Evolutionary conservation across 257 asterid genomes (phyloP), one percentile per base, ranked within the genome.

Genomic region (Nicotiana sylvestris): DNA sequence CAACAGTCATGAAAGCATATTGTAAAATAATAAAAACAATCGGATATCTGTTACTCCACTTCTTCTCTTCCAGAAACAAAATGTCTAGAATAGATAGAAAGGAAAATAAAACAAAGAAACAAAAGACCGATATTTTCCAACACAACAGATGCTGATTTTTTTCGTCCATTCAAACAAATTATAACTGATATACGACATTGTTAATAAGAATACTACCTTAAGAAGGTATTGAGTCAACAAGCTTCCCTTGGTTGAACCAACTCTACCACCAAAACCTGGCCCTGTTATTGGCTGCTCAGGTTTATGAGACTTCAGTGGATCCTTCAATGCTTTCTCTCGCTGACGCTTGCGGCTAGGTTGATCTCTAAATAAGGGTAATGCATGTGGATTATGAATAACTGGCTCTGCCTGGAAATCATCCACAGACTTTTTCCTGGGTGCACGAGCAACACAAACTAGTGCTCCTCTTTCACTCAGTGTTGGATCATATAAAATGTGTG

Each of bases 371-470:
- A 94, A 67, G 29, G 99, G 99, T n/a, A 96, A 88, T 0, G 99
- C 97, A 51, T 96, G 99, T 61, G 99, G 99, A 85, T 96, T 96
- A 90, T 96, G 99, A 86, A 96, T 96, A 76, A 94, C 95, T n/a
- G 97, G 98, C 65, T 91, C 88, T 83, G 95, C 89, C 88, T 84
- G 90, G 60, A 92, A 94, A 90, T 96, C 99, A 77, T 96, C 99
- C 9, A 96, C 90, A 21, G 98, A 93, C 80, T 89, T 91, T 87
- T 93, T 93, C 91, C 98, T 88, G 12, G 99, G 99, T n/a, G 99
- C 99, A 78, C 99, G 98, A 5, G 96, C 97, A 82, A 94, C 98
- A 65, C 99, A 96, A 78, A 89, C 99, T 60, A 96, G 97, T 61
- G 99, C 99, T 82, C 99, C 99, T 86, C 98, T 93, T 84, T 91